Conservation (phyloP, 768 basidiomycete genomes). For the Termitomyces sp. region DNA sequence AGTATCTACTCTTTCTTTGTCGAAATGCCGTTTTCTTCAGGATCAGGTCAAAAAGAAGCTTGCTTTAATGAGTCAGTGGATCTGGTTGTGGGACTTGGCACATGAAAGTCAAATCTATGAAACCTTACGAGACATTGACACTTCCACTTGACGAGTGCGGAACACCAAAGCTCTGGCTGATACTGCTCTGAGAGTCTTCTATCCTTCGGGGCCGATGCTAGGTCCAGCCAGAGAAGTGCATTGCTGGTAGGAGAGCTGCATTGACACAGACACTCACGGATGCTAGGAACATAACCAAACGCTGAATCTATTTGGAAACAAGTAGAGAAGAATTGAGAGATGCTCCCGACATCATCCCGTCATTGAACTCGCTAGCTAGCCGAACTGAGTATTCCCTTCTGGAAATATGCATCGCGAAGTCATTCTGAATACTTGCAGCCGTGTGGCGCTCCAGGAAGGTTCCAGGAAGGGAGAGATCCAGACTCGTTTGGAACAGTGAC, state of each 20-base stretch:
- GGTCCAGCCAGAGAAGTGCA: conserved; percentile 39
- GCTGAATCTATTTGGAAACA: conserved; percentile 41
- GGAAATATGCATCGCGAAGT: conserved; percentile 38
- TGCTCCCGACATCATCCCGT: neutral
- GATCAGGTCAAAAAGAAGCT: no score
- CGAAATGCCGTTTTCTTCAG: no score
- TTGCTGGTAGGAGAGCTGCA: conserved; percentile 45
- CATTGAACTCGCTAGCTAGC: conserved; percentile 35
- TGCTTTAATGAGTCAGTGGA: no score
- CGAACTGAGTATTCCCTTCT: conserved; percentile 41
- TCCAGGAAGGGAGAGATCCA: conserved; percentile 40
- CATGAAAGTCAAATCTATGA: neutral
- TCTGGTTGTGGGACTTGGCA: no score
- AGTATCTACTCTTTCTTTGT: no score
- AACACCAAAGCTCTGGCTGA: conserved; percentile 34
- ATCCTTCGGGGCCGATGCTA: conserved; percentile 44
- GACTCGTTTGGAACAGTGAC: conserved; percentile 32
- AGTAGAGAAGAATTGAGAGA: neutral
- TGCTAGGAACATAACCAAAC: conserved; percentile 46
- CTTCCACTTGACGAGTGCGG: conserved; percentile 31
- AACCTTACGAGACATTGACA: conserved; percentile 35
- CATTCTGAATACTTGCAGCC: conserved; percentile 43
- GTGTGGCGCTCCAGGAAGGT: conserved; percentile 48
- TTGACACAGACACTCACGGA: conserved; percentile 37
- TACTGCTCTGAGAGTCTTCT: conserved; percentile 38